Conservation (phyloP, 2,329 filamentous ascomycete genomes). For the Parascedosporium putredinis region DNA sequence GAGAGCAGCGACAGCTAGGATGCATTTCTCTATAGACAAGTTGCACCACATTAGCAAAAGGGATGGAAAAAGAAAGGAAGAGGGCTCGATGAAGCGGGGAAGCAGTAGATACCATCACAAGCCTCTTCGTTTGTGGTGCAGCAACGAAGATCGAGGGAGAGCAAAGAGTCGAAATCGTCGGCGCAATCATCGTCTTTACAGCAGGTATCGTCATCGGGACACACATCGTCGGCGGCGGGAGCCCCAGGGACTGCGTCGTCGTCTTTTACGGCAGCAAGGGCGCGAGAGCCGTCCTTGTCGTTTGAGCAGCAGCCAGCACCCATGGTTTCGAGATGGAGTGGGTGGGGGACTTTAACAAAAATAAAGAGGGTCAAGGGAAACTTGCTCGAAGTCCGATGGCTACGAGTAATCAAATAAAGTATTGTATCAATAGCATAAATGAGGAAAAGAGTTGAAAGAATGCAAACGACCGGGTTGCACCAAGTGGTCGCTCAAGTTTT, state of each 20-base stretch:
- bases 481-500: neutral
- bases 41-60: neutral
- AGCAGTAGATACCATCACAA: constrained; percentile 15
- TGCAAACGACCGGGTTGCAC: neutral
- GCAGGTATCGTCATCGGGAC: constrained; percentile 9
- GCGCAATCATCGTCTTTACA: neutral
- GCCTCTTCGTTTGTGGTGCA: constrained; percentile 18
- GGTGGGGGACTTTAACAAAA: neutral
- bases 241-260: constrained; percentile 7
- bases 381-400: too few relatives aligned
- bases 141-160: constrained; percentile 15
- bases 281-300: constrained; percentile 4
- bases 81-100: neutral
- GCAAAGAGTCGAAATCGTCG: neutral
- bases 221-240: neutral
- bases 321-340: constrained; percentile 5
- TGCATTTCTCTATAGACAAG: constrained; percentile 19
- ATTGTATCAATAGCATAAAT: neutral
- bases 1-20: constrained; percentile 19
- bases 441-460: neutral
- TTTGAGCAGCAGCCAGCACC: constrained; percentile 13
- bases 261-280: constrained; percentile 2
- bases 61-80: constrained; percentile 5
- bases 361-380: neutral
- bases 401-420: too few relatives aligned